Evolutionary conservation across 306 rosid species (phyloP).

Genomic region (Vigna angularis): DNA sequence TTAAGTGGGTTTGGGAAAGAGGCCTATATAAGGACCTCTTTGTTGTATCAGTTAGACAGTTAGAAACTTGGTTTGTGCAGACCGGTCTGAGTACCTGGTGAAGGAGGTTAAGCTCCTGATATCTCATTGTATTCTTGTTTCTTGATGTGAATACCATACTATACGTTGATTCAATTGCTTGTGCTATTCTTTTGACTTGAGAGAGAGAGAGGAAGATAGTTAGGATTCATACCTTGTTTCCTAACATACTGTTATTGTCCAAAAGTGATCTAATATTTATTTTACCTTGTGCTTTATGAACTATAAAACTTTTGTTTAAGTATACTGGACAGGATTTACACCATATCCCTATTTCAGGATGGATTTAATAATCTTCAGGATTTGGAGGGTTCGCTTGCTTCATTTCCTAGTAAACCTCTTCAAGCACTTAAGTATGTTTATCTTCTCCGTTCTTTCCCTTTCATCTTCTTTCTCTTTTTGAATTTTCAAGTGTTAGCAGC

Average conservation of each 20-base stretch:
- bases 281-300: conserved; percentile 31
- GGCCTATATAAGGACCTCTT: no score
- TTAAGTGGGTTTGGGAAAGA: no score
- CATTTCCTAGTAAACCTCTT: conserved; percentile 89
- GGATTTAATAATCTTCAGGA: conserved; percentile 72
- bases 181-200: no score
- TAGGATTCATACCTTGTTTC: no score
- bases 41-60: no score
- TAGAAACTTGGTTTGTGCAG: no score
- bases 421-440: conserved; percentile 83
- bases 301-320: conserved; percentile 17
- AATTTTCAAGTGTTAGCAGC: conserved; percentile 12
- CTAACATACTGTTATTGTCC: conserved; percentile 45
- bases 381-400: conserved; percentile 85
- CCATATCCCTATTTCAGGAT: conserved; percentile 64
- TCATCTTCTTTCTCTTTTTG: neutral
- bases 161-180: no score
- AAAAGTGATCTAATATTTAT: conserved; percentile 30
- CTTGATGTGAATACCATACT: no score
- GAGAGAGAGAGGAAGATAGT: no score
- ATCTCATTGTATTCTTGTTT: no score
- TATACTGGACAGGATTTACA: conserved; percentile 26
- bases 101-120: no score
- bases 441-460: conserved; percentile 12
- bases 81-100: no score